Conservation (phyloP, 2,329 filamentous ascomycete genomes). For the Penicillium sclerotiorum region DNA sequence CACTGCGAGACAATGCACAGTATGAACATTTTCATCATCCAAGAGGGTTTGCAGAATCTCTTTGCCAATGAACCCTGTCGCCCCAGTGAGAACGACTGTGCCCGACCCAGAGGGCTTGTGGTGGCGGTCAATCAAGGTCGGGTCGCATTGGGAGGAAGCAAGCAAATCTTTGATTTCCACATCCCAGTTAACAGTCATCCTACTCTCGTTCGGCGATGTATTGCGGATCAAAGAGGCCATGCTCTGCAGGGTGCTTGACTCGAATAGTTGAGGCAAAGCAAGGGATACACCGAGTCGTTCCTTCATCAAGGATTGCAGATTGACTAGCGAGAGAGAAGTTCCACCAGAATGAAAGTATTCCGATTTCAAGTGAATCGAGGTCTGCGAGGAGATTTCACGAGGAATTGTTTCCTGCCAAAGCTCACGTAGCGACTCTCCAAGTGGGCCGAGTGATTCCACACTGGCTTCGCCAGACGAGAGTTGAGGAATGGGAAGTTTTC, state of each 20-base stretch:
- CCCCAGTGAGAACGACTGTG: conserved; percentile 18
- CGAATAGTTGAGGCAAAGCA: conserved; percentile 19
- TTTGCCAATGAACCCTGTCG: conserved; percentile 25
- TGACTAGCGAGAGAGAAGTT: conserved; percentile 17
- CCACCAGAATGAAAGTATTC: conserved; percentile 28
- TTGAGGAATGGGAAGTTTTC: conserved; percentile 9
- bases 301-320: conserved; percentile 18
- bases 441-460: not conserved
- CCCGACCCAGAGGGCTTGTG: conserved; percentile 1
- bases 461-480: not conserved
- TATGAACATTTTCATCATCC: conserved; percentile 9
- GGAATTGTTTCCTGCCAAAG: conserved; percentile 23
- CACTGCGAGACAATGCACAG: conserved; percentile 21
- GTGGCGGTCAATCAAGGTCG: not conserved
- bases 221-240: conserved; percentile 17
- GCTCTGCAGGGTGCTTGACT: conserved; percentile 18
- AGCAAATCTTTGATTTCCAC: conserved; percentile 12
- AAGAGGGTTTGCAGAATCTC: conserved; percentile 18
- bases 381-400: conserved; percentile 9
- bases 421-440: conserved; percentile 14
- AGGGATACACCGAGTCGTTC: conserved; percentile 12
- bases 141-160: not conserved
- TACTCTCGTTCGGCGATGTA: not conserved
- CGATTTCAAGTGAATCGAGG: conserved; percentile 13
- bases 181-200: conserved; percentile 15